Conservation (phyloP, 352 stramenopile species). For the Globisporangium polare region DNA sequence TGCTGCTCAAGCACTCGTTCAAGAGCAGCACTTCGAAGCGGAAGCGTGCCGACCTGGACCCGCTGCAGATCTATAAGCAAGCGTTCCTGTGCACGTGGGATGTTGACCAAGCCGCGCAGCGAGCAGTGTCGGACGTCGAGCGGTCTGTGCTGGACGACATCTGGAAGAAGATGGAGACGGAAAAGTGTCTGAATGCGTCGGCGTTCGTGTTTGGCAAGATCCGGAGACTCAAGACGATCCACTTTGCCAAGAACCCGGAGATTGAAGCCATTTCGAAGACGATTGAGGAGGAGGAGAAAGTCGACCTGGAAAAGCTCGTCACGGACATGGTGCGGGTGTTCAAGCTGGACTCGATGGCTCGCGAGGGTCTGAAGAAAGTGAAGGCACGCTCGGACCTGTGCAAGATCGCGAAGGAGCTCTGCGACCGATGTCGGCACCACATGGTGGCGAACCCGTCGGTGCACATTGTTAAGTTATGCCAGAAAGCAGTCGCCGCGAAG, state of each 20-base stretch:
- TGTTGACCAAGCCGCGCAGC: slow-evolving; percentile 56
- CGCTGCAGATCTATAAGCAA: slow-evolving; percentile 61
- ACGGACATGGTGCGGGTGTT: slow-evolving; percentile 68
- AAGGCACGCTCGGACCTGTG: slow-evolving; percentile 53
- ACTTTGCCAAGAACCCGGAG: slow-evolving; percentile 61
- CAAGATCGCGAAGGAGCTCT: slow-evolving; percentile 73
- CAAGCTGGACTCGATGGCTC: slow-evolving; percentile 77
- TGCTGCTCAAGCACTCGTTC: slow-evolving; percentile 57
- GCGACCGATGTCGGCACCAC: slow-evolving; percentile 69
- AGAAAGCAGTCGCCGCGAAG: slow-evolving; percentile 63
- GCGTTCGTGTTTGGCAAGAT: slow-evolving; percentile 75
- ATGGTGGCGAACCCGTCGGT: slow-evolving; percentile 84
- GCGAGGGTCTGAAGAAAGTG: slow-evolving; percentile 63
- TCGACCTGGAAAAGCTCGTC: slow-evolving; percentile 49
- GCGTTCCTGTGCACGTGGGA: slow-evolving; percentile 85
- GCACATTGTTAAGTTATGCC: slow-evolving; percentile 76
- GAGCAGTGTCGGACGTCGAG: slow-evolving; percentile 76
- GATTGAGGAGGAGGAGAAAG: slow-evolving; percentile 56
- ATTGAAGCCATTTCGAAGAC: slow-evolving; percentile 52
- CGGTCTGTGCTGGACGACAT: slow-evolving; percentile 74
- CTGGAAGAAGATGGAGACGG: slow-evolving; percentile 77
- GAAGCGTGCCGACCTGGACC: slow-evolving; percentile 44
- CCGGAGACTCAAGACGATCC: slow-evolving; percentile 56
- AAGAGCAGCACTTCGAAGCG: slow-evolving; percentile 41
- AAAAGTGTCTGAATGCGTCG: slow-evolving; percentile 60